Evolutionary conservation across 306 rosid genomes (phyloP).

Genomic region (Fragaria iinumae): DNA sequence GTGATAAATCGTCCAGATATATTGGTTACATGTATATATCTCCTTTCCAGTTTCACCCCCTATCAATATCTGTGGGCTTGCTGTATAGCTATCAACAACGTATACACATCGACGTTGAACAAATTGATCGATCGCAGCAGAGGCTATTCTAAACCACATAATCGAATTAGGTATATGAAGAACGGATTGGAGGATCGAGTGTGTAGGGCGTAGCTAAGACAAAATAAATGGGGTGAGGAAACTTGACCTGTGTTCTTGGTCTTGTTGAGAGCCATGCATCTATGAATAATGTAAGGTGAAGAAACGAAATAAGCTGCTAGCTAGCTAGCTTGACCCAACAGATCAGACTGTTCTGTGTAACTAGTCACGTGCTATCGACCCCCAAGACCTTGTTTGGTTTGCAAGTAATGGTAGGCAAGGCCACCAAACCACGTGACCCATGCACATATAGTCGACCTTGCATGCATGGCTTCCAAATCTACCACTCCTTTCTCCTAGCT

Average conservation of each 20-base stretch:
- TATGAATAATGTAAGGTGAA: not conserved
- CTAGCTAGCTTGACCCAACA: not conserved
- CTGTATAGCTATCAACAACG: not conserved
- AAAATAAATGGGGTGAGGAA: not conserved
- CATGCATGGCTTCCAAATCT: conserved; percentile 6
- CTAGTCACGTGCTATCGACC: not conserved
- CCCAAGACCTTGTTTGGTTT: not conserved
- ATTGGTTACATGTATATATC: not conserved
- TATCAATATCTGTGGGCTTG: not conserved
- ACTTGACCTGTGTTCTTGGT: not conserved
- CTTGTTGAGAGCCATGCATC: not conserved
- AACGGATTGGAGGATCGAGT: not conserved
- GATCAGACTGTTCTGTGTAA: not conserved
- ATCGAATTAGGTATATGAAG: no score
- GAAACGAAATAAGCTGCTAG: not conserved
- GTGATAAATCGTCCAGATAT: not conserved
- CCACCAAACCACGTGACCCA: not conserved
- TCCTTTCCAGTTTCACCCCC: not conserved
- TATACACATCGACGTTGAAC: not conserved
- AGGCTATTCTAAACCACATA: not conserved
- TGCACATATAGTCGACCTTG: not conserved
- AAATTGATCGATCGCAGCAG: not conserved
- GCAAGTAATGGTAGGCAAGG: not conserved
- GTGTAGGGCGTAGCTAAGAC: not conserved
- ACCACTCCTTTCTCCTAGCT: conserved; percentile 3